A percentile compares a stretch with the other conserved stretches of the same genome.
These are phyloP conservation scores for Neonectria neomacrospora DNA, from an alignment of 2,329 filamentous ascomycete genomes.

Conservation along the genomic window DNA sequence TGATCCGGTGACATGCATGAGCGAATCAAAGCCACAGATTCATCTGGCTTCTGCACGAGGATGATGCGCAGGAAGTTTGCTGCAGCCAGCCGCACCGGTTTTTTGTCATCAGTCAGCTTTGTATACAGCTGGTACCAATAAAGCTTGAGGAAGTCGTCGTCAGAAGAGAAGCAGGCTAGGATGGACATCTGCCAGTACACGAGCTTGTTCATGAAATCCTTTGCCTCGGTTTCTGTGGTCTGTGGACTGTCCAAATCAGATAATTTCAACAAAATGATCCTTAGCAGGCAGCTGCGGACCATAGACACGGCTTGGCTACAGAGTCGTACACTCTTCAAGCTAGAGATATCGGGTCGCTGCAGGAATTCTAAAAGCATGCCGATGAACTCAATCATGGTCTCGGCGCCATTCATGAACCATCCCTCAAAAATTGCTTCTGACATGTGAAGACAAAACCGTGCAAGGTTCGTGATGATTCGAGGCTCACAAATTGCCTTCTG, in stretches of 20 bases:
- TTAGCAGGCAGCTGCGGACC: slow-evolving; percentile 81
- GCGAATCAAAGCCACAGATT: slow-evolving; percentile 78
- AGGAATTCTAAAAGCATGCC: slow-evolving; percentile 89
- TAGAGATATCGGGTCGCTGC: slow-evolving; percentile 83
- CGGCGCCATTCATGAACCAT: slow-evolving; percentile 92
- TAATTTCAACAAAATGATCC: slow-evolving; percentile 81
- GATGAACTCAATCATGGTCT: slow-evolving; percentile 84
- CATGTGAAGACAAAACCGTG: slow-evolving; percentile 82
- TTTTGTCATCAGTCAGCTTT: slow-evolving; percentile 79
- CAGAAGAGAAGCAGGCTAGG: slow-evolving; percentile 78
- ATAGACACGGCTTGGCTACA: slow-evolving; percentile 84
- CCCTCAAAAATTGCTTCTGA: slow-evolving; percentile 94
- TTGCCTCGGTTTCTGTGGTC: slow-evolving; percentile 68
- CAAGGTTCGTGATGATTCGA: slow-evolving; percentile 85
- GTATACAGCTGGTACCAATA: slow-evolving; percentile 94
- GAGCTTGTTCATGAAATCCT: slow-evolving; percentile 83
- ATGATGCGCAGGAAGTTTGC: slow-evolving; percentile 92
- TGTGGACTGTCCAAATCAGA: slow-evolving; percentile 81
- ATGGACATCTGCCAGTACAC: slow-evolving; percentile 97
- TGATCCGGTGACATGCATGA: slow-evolving; percentile 78
- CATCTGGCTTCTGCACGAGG: slow-evolving; percentile 90
- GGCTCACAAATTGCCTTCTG: slow-evolving; percentile 82
- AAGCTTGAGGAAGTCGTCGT: slow-evolving; percentile 84
- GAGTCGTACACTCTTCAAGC: slow-evolving; percentile 87
- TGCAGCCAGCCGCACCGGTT: slow-evolving; percentile 76